Conservation (phyloP, 225 moss, liverwort and hornwort species). For the Asterella californica region DNA sequence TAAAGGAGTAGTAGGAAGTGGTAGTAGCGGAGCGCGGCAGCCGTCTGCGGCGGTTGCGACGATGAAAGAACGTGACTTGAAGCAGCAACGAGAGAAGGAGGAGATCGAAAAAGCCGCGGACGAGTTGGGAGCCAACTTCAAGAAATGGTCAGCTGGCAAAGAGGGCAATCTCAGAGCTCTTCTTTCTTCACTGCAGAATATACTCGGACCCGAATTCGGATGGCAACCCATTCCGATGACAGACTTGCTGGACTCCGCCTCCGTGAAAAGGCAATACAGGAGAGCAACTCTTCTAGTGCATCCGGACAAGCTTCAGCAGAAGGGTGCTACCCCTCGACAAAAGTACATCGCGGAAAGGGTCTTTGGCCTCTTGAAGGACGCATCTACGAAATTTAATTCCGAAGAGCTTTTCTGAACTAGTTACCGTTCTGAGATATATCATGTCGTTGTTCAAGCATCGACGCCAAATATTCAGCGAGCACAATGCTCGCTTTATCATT, state of each 20-base stretch:
- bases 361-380: conserved; percentile 9
- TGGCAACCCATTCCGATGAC: conserved; percentile 8
- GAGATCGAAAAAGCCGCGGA: not conserved
- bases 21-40: not conserved
- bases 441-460: no score
- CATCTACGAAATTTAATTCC: conserved; percentile 8
- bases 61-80: not conserved
- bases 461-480: no score
- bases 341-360: conserved; percentile 10
- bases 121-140: not conserved
- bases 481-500: no score
- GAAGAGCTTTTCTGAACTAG: conserved; percentile 4
- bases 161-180: conserved; percentile 11
- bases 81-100: conserved; percentile 7
- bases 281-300: conserved; percentile 13
- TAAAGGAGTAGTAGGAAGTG: not conserved
- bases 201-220: conserved; percentile 4
- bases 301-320: conserved; percentile 21
- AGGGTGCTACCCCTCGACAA: conserved; percentile 5
- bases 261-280: conserved; percentile 11
- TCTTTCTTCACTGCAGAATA: conserved; percentile 12
- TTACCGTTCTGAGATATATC: no score
- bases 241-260: not conserved
- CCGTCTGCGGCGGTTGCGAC: not conserved
- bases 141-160: conserved; percentile 15